phyloP scores from a whole-genome alignment of 192 early-diverging fungal genomes.

The Coemansia sp. region DNA sequence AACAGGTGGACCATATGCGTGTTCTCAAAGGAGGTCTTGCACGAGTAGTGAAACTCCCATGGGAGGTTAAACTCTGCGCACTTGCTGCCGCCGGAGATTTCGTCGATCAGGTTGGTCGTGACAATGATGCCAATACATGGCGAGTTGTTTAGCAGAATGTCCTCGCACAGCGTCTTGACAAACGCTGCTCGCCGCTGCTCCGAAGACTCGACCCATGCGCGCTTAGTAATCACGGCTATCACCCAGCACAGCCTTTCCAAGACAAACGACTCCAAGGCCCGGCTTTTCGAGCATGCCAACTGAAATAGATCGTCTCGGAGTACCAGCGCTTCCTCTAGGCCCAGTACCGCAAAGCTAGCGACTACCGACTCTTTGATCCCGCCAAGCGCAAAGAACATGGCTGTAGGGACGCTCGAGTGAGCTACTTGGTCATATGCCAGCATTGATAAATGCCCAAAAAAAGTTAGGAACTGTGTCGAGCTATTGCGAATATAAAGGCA shows the following conservation, averaged over 20 bases:
- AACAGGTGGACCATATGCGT: conserved; percentile 45
- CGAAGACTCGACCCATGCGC: conserved; percentile 40
- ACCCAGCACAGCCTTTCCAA: conserved; percentile 54
- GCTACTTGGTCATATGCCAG: conserved; percentile 15
- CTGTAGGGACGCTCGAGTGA: conserved; percentile 42
- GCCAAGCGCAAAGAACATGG: conserved; percentile 54
- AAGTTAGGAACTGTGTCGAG: background rate
- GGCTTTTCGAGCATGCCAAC: conserved; percentile 31
- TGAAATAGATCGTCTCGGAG: conserved; percentile 51
- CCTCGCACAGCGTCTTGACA: conserved; percentile 39
- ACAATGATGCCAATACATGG: conserved; percentile 45
- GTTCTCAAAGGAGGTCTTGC: conserved; percentile 49
- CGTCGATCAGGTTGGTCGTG: conserved; percentile 45
- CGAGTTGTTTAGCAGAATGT: conserved; percentile 34
- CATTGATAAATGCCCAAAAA: background rate
- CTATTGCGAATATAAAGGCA: background rate
- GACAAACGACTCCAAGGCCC: conserved; percentile 44
- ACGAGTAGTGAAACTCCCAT: conserved; percentile 55
- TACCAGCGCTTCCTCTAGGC: conserved; percentile 10
- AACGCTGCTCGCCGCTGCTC: conserved; percentile 33
- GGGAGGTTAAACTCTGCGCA: conserved; percentile 52
- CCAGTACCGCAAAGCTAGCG: conserved; percentile 35
- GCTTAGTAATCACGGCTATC: conserved; percentile 52
- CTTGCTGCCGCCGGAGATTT: conserved; percentile 53
- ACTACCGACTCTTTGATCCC: conserved; percentile 53